Evolutionary conservation across 2,329 filamentous ascomycete genomes (phyloP).

Genomic region (Xylaria polymorpha): DNA sequence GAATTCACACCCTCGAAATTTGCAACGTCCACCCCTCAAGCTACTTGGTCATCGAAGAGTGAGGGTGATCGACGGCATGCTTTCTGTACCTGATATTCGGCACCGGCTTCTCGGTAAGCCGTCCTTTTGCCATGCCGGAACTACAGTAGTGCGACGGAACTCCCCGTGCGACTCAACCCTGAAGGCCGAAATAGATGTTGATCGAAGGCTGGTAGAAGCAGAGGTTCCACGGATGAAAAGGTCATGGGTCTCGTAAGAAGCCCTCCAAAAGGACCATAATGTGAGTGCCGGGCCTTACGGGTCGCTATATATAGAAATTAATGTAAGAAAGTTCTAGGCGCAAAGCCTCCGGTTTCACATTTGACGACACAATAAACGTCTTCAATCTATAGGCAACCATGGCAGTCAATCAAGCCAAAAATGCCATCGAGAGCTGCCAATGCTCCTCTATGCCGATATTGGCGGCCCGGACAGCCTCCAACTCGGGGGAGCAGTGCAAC

Average conservation of each 20-base stretch:
- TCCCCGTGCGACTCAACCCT: not conserved
- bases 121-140: conserved; percentile 2
- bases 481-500: conserved; percentile 12
- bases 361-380: conserved; percentile 19
- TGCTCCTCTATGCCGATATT: conserved; percentile 18
- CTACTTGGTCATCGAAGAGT: conserved; percentile 11
- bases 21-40: conserved; percentile 30
- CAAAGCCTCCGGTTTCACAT: conserved; percentile 31
- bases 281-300: conserved; percentile 13
- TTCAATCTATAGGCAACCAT: conserved; percentile 15
- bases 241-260: not conserved
- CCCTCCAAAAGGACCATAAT: conserved; percentile 9
- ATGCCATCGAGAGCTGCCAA: conserved; percentile 5
- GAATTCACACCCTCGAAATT: conserved; percentile 24
- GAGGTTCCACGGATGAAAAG: conserved; percentile 5
- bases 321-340: conserved; percentile 15
- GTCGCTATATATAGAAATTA: conserved; percentile 35
- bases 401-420: conserved; percentile 2
- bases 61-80: conserved; percentile 28
- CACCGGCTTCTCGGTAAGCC: conserved; percentile 29
- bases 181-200: conserved; percentile 4
- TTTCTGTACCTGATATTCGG: conserved; percentile 29
- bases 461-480: conserved; percentile 7
- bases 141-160: not conserved
- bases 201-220: not conserved